Conservation (phyloP, 2,329 filamentous ascomycete species). For the Fulvia fulva region DNA sequence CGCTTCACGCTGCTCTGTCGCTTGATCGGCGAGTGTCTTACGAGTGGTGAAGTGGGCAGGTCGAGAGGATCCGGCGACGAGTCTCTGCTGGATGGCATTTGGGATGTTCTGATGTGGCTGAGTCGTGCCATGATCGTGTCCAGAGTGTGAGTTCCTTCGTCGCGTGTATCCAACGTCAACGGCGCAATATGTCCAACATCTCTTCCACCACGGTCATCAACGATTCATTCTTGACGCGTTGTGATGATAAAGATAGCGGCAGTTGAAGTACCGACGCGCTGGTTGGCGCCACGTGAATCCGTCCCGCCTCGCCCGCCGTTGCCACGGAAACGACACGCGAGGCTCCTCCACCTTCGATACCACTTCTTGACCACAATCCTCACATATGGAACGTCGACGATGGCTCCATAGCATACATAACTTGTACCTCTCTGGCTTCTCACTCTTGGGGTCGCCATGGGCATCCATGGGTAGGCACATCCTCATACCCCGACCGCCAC, state of each 20-base stretch:
- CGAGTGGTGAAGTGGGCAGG: conserved; percentile 33
- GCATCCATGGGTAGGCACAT: conserved; percentile 26
- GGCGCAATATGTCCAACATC: background rate
- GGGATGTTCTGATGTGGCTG: conserved; percentile 4
- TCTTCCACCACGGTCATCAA: background rate
- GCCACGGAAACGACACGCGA: conserved; percentile 5
- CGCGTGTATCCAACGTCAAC: background rate
- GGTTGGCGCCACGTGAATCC: background rate
- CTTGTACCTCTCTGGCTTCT: background rate
- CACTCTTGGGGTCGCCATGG: conserved; percentile 17
- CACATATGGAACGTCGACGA: background rate
- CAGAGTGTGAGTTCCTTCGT: background rate
- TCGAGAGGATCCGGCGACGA: conserved; percentile 35
- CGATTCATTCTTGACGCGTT: background rate
- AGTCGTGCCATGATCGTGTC: conserved; percentile 4
- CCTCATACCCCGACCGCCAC: background rate
- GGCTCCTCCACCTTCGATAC: background rate
- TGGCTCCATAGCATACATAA: conserved; percentile 3
- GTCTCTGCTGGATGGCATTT: conserved; percentile 13
- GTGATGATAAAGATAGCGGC: background rate
- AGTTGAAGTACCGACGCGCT: background rate
- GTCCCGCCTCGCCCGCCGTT: background rate
- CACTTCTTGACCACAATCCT: background rate
- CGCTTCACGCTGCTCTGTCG: conserved; percentile 1
- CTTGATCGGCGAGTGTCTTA: conserved; percentile 6